Conservation (phyloP, 768 basidiomycete genomes). For the Rubroboletus pulcherrimus region DNA sequence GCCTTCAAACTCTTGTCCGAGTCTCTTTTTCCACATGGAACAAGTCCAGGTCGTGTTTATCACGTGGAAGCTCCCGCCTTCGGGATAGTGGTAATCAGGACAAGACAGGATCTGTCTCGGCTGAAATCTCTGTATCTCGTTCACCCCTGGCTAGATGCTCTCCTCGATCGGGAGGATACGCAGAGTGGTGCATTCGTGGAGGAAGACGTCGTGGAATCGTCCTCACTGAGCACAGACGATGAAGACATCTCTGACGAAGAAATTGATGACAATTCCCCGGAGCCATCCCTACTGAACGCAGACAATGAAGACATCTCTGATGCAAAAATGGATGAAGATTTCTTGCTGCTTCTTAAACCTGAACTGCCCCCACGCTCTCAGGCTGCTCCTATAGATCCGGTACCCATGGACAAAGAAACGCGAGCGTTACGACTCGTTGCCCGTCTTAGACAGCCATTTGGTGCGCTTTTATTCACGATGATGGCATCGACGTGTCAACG, state of each 20-base stretch:
- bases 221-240: neutral
- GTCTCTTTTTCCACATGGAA: neutral
- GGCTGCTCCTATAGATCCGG: too few relatives aligned
- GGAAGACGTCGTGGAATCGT: neutral
- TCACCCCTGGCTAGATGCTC: conserved; percentile 3
- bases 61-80: neutral
- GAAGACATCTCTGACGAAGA: neutral
- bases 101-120: neutral
- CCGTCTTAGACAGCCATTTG: neutral
- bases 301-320: neutral
- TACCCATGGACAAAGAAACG: neutral
- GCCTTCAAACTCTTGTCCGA: conserved; percentile 1
- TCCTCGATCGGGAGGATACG: neutral
- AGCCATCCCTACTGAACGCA: neutral
- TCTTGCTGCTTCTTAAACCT: neutral
- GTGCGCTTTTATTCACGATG: neutral
- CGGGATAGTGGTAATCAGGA: neutral
- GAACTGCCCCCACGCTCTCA: neutral
- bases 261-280: neutral
- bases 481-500: neutral
- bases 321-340: neutral
- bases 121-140: neutral
- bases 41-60: neutral
- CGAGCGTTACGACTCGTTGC: neutral
- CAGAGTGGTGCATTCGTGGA: neutral